These are phyloP conservation scores for Choiromyces venosus DNA, from an alignment of 495 filamentous ascomycete species.

Conservation along the genomic window DNA sequence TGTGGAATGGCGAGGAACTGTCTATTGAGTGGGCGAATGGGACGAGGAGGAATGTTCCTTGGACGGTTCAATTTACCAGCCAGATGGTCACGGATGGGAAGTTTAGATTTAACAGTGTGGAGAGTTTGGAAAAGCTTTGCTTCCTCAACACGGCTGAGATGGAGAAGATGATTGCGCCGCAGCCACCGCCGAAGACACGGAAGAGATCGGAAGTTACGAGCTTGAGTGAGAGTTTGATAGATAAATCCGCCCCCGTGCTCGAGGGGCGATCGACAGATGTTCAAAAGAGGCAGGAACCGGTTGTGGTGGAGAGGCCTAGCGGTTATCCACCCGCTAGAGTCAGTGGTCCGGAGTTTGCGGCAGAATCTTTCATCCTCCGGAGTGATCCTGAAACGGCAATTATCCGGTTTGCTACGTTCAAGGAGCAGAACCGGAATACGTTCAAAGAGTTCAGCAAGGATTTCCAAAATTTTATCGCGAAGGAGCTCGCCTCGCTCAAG, in stretches of 20 bases:
- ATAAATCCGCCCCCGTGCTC: neutral
- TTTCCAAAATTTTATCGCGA: conserved; percentile 18
- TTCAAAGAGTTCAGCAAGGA: conserved; percentile 9
- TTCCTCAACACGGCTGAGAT: conserved; percentile 16
- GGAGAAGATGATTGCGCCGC: conserved; percentile 2
- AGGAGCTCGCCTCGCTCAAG: conserved; percentile 17
- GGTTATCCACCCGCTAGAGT: conserved; percentile 7
- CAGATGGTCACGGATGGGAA: neutral
- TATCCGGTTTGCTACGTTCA: conserved; percentile 24
- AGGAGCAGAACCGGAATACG: neutral
- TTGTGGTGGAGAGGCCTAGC: neutral
- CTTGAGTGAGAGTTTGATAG: neutral
- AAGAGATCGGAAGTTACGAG: conserved; percentile 1
- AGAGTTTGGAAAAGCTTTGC: conserved; percentile 14
- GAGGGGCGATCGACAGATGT: conserved; percentile 3
- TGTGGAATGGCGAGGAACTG: conserved; percentile 30
- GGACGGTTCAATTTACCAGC: conserved; percentile 14
- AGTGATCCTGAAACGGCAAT: conserved; percentile 23
- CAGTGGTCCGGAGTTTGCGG: conserved; percentile 12
- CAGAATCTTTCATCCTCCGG: conserved; percentile 20
- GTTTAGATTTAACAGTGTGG: conserved; percentile 7
- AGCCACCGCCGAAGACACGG: neutral
- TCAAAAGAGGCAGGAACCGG: conserved; percentile 10
- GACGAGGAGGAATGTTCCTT: conserved; percentile 15
- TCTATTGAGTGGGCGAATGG: conserved; percentile 28